Base-by-base conservation (phyloP, 306 rosid genomes). In the Canavalia ensiformis region DNA sequence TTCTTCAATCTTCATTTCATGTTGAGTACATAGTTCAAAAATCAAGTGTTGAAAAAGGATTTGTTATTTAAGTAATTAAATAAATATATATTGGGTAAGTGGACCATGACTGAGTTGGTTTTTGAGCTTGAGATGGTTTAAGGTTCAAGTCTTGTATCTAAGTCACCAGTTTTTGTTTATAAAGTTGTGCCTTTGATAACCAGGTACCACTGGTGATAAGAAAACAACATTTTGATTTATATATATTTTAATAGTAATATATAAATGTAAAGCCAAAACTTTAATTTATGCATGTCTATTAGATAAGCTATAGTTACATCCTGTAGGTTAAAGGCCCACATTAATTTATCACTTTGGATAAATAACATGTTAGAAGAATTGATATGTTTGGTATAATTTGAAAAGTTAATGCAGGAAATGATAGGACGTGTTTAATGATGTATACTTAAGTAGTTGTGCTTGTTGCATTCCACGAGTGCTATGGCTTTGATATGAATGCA, bases 21-120 rank as follows among this genome's bases (percentile, higher is more conserved):
- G 45, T 58, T 52, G 34, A 74, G 47, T 74, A 18, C 45, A 62
- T 37, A 51, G 52, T 66, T 46, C 2, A 41, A 68, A 7, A 5
- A 59, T 58, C 30, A 72, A 50, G 33, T 8, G 55, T 41, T 18
- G 57, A 72, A 49, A 29, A 46, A 68, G 57, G 57, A 68, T 52
- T 50, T 31, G 25, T 31, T 54, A 10, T 74, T 59, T 77, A 39
- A 67, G 4, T 31, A 49, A 73, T 30, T 52, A 65, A 45, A 68
- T 25, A 67, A 3, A 4, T 42, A 67, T 31, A 25, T 58, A 49
- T 18, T 41, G 75, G 41, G 80, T 8, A n/a, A 51, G 46, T n/a
- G 64, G 78, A 69, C 54, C 82, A 31, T 51, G 56, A 6, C 71
- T 52, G 54, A 58, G 51, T 79, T 56, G 63, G 62, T 9, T 72